Evolutionary conservation across 2,329 filamentous ascomycete genomes (phyloP).

Genomic region (Clonostachys rosea): DNA sequence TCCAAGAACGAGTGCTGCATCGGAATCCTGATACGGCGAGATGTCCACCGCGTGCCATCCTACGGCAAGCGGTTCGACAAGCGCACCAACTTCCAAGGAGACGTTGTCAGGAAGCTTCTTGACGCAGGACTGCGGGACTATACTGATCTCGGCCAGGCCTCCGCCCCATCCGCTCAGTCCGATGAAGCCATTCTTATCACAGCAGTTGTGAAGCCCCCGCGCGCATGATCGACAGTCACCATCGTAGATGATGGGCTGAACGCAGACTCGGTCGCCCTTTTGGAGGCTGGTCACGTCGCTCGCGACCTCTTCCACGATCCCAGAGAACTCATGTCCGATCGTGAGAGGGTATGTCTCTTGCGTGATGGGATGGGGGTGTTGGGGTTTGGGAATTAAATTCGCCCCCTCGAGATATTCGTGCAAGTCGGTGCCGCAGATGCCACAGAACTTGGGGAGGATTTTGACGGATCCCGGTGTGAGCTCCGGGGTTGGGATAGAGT

Average conservation of each 20-base stretch:
- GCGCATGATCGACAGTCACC: constrained; percentile 49
- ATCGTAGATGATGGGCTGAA: constrained; percentile 58
- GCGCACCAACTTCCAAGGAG: constrained; percentile 42
- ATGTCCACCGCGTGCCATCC: constrained; percentile 39
- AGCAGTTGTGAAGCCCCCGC: constrained; percentile 50
- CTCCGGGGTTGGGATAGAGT: constrained; percentile 39
- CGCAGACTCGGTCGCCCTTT: constrained; percentile 52
- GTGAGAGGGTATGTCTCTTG: constrained; percentile 52
- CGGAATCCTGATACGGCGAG: constrained; percentile 27
- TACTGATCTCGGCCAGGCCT: constrained; percentile 49
- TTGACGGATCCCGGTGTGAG: constrained; percentile 45
- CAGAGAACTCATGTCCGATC: constrained; percentile 62
- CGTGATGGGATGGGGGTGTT: constrained; percentile 51
- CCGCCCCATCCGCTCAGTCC: constrained; percentile 39
- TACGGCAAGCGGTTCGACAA: constrained; percentile 48
- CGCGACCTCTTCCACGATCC: constrained; percentile 55
- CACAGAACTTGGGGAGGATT: constrained; percentile 30
- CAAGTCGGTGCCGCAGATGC: constrained; percentile 41
- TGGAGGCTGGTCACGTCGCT: constrained; percentile 37
- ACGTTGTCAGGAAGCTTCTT: constrained; percentile 46
- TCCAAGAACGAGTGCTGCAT: constrained; percentile 42
- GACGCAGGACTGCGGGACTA: constrained; percentile 41
- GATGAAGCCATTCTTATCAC: constrained; percentile 34
- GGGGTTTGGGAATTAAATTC: constrained; percentile 32
- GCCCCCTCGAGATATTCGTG: constrained; percentile 23